Evolutionary conservation across 495 filamentous ascomycete genomes (phyloP).

Genomic region (Aspergillus panamensis): DNA sequence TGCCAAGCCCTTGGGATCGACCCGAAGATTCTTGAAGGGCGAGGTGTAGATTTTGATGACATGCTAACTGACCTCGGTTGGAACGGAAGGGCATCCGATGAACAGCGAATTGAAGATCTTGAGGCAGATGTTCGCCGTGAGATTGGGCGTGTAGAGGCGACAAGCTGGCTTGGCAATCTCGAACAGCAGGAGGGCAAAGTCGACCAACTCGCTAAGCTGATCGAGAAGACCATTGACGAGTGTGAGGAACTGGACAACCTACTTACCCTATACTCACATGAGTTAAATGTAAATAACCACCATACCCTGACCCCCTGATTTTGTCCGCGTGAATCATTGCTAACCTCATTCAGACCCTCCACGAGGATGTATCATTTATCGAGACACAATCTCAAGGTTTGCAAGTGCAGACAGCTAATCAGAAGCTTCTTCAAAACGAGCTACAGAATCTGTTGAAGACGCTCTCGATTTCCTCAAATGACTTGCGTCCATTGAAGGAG

Average conservation of each 20-base stretch:
- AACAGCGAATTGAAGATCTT: constrained; percentile 75
- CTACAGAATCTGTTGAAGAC: constrained; percentile 76
- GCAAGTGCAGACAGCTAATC: constrained; percentile 95
- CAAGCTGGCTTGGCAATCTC: constrained; percentile 83
- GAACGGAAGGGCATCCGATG: constrained; percentile 69
- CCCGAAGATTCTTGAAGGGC: constrained; percentile 60
- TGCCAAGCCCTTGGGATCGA: constrained; percentile 74
- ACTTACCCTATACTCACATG: constrained; percentile 88
- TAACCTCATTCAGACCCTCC: constrained; percentile 68
- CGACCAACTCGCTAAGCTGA: constrained; percentile 72
- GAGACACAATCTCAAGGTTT: constrained; percentile 95
- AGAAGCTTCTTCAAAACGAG: constrained; percentile 88
- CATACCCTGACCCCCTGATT: not conserved
- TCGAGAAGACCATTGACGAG: constrained; percentile 85
- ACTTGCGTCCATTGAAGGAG: constrained; percentile 68
- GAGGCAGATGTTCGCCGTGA: constrained; percentile 81
- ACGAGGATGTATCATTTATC: constrained; percentile 94
- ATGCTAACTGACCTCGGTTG: constrained; percentile 86
- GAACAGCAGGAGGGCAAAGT: constrained; percentile 88
- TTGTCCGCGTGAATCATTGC: constrained; percentile 11
- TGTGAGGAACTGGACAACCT: constrained; percentile 94
- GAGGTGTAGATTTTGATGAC: constrained; percentile 69
- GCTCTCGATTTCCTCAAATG: constrained; percentile 73
- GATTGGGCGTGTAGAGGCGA: constrained; percentile 83
- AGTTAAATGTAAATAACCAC: constrained; percentile 70